Conservation (phyloP, 1,284 basidiomycete genomes). For the Malassezia sp. region DNA sequence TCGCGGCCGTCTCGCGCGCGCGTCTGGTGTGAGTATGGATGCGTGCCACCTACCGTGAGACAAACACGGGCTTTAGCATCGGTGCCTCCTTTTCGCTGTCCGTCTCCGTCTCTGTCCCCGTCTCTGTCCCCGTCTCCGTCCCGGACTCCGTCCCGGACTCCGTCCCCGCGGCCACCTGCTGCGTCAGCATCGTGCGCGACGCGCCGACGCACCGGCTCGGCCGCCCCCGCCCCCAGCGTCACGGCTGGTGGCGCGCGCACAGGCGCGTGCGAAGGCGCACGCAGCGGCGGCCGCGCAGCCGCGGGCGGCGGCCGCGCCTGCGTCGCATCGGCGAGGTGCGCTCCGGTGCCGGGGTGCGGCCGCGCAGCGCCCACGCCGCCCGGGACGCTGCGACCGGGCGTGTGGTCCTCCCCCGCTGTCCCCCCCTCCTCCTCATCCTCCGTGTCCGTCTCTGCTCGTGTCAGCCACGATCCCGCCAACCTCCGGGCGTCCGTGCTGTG, state of each 20-base stretch:
- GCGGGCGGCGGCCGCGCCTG: slow-evolving; percentile 5
- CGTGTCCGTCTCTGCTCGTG: slow-evolving; percentile 16
- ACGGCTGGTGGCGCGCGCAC: slow-evolving; percentile 18
- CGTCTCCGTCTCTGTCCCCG: slow-evolving; percentile 24
- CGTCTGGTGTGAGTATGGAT: slow-evolving; percentile 52
- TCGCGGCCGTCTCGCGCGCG: slow-evolving; percentile 51
- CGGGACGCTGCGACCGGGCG: slow-evolving; percentile 9
- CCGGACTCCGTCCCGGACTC: slow-evolving; percentile 53
- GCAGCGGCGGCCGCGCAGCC: too few relatives aligned
- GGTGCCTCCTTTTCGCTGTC: slow-evolving; percentile 51
- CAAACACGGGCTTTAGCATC: slow-evolving; percentile 72
- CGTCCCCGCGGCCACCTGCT: background rate
- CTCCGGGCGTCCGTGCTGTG: too few relatives aligned
- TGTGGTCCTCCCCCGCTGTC: slow-evolving; percentile 11
- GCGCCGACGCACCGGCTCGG: background rate
- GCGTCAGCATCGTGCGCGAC: background rate
- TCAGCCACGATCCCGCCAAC: too few relatives aligned
- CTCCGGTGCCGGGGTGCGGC: background rate
- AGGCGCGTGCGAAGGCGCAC: slow-evolving; percentile 19
- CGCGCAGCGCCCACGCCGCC: slow-evolving; percentile 3
- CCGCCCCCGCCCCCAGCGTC: background rate
- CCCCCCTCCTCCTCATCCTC: slow-evolving; percentile 12
- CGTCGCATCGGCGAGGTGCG: background rate
- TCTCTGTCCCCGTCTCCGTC: slow-evolving; percentile 47
- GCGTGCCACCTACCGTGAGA: slow-evolving; percentile 64